phyloP scores from a whole-genome alignment of 2,329 filamentous ascomycete genomes.

The Amylocarpus encephaloides region DNA sequence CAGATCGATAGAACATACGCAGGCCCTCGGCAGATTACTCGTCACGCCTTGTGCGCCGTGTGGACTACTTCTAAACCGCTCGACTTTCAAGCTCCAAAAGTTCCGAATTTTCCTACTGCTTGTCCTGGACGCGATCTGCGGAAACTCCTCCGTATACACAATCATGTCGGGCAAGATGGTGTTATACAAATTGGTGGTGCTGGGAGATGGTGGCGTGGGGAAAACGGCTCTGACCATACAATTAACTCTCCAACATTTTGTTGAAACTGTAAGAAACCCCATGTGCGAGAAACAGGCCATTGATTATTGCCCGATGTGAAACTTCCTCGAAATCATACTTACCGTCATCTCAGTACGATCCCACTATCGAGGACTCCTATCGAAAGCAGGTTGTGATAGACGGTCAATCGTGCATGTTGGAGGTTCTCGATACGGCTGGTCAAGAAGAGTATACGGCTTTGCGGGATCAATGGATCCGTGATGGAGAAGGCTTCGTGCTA shows the following conservation, averaged over 20 bases:
- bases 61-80: background rate
- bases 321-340: slow-evolving; percentile 10
- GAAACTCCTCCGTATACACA: slow-evolving; percentile 9
- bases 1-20: slow-evolving; percentile 1
- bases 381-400: slow-evolving; percentile 91
- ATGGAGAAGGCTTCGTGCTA: slow-evolving; percentile 93
- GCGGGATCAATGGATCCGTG: slow-evolving; percentile 96
- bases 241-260: slow-evolving; percentile 96
- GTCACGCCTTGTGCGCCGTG: no score
- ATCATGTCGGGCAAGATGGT: slow-evolving; percentile 88
- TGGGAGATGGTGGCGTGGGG: slow-evolving; percentile 88
- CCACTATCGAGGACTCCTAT: slow-evolving; percentile 83
- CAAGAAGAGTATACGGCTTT: slow-evolving; percentile 98
- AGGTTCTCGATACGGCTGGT: slow-evolving; percentile 93
- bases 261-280: slow-evolving; percentile 65
- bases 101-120: slow-evolving; percentile 6
- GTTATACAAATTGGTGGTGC: slow-evolving; percentile 90
- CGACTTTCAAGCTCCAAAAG: slow-evolving; percentile 1
- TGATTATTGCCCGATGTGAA: background rate
- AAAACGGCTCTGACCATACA: slow-evolving; percentile 95
- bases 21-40: no score
- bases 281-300: background rate
- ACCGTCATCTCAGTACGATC: slow-evolving; percentile 53
- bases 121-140: slow-evolving; percentile 8
- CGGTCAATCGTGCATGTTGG: slow-evolving; percentile 90